Evolutionary conservation across 2,329 filamentous ascomycete genomes (phyloP).

Genomic region (Alternaria burnsii): DNA sequence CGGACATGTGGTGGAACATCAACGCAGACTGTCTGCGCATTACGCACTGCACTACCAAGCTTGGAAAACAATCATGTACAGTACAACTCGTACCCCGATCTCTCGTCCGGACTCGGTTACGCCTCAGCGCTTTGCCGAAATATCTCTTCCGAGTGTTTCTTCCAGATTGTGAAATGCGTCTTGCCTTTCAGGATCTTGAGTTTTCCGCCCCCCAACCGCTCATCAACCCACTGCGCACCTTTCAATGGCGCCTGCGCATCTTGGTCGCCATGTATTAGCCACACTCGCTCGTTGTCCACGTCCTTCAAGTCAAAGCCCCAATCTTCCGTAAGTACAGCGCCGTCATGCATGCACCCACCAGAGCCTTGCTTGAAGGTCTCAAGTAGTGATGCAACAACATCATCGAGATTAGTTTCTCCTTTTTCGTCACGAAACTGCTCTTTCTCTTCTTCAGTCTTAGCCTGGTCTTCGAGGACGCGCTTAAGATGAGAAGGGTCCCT

Average conservation of each 20-base stretch:
- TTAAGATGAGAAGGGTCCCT: slow-evolving; percentile 28
- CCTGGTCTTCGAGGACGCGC: slow-evolving; percentile 29
- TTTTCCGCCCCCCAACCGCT: slow-evolving; percentile 27
- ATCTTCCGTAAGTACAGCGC: slow-evolving; percentile 21
- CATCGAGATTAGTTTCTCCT: slow-evolving; percentile 25
- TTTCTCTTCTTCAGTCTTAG: slow-evolving; percentile 31
- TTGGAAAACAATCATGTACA: background rate
- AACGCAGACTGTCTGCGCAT: background rate
- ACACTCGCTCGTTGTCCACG: slow-evolving; percentile 24
- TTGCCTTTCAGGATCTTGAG: slow-evolving; percentile 28
- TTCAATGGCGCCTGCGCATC: slow-evolving; percentile 27
- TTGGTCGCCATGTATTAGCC: slow-evolving; percentile 32
- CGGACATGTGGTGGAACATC: background rate
- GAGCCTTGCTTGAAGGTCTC: slow-evolving; percentile 30
- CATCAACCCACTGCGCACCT: slow-evolving; percentile 31
- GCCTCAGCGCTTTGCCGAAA: slow-evolving; percentile 20
- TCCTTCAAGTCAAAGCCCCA: slow-evolving; percentile 33
- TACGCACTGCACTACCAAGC: background rate
- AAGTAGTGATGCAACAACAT: slow-evolving; percentile 24
- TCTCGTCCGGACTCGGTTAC: background rate
- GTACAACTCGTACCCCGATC: background rate
- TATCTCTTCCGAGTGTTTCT: slow-evolving; percentile 29
- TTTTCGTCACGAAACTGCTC: slow-evolving; percentile 17
- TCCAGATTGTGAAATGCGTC: slow-evolving; percentile 36
- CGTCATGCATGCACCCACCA: slow-evolving; percentile 25